Conservation (phyloP, 352 stramenopile species). For the Globisporangium solare region DNA sequence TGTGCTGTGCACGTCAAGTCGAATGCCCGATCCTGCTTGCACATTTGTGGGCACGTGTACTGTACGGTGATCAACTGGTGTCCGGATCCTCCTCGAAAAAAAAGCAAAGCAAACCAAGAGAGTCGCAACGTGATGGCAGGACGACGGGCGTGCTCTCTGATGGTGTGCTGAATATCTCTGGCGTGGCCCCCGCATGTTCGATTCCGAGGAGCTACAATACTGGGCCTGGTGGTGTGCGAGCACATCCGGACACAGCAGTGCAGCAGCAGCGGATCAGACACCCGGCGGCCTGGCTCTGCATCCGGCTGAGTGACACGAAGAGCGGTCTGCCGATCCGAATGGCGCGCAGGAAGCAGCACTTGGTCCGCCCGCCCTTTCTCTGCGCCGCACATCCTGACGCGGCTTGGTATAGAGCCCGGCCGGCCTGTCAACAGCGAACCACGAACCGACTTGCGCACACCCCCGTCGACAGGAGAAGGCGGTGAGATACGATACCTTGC, state of each 20-base stretch:
- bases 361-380: constrained; percentile 14
- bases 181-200: neutral
- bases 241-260: neutral
- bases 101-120: neutral
- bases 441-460: neutral
- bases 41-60: too few species aligned
- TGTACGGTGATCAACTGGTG: too few species aligned
- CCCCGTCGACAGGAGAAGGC: too few species aligned
- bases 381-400: constrained; percentile 7
- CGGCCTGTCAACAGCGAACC: too few species aligned
- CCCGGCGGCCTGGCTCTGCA: neutral
- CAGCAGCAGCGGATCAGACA: neutral
- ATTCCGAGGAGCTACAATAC: too few species aligned
- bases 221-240: too few species aligned
- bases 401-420: constrained; percentile 9
- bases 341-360: constrained; percentile 9
- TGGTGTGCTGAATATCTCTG: neutral
- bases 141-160: neutral
- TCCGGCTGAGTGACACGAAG: neutral
- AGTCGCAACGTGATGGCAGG: neutral
- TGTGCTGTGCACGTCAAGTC: too few species aligned
- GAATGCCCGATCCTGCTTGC: too few species aligned
- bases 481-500: too few species aligned
- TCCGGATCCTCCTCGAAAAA: too few species aligned
- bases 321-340: constrained; percentile 11